Percentiles rank a stretch among this genome's conserved stretches.
phyloP scores from a whole-genome alignment of 805 yeast genomes.

The Myxozyma mucilagina region DNA sequence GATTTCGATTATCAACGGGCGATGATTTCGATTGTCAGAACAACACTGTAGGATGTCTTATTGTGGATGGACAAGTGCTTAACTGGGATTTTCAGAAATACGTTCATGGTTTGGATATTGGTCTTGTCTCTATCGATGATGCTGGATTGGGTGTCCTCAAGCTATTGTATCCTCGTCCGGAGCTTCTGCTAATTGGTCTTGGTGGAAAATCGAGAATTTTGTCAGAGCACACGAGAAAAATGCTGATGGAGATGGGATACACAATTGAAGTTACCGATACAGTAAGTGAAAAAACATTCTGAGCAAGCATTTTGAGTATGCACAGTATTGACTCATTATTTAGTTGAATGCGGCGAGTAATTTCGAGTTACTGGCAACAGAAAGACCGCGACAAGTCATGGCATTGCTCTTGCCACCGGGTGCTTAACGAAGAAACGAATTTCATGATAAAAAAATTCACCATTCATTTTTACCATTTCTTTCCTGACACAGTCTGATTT shows the following conservation, averaged over 20 bases:
- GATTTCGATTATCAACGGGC: slow-evolving; percentile 26
- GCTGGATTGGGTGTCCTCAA: slow-evolving; percentile 51
- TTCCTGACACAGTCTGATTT: too few relatives aligned
- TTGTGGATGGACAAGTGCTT: slow-evolving; percentile 52
- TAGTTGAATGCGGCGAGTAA: slow-evolving; percentile 59
- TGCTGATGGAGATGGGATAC: slow-evolving; percentile 61
- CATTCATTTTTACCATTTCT: too few relatives aligned
- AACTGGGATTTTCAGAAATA: slow-evolving; percentile 52
- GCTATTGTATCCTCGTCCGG: slow-evolving; percentile 73
- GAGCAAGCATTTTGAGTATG: not conserved
- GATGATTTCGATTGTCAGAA: slow-evolving; percentile 35
- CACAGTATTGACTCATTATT: not conserved
- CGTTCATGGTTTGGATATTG: slow-evolving; percentile 50
- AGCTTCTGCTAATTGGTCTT: slow-evolving; percentile 67
- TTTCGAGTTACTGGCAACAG: slow-evolving; percentile 76
- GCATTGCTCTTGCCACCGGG: slow-evolving; percentile 73
- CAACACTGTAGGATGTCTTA: slow-evolving; percentile 48
- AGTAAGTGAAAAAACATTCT: slow-evolving; percentile 34
- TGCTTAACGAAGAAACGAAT: slow-evolving; percentile 38
- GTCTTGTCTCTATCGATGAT: slow-evolving; percentile 56
- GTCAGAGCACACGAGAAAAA: slow-evolving; percentile 53
- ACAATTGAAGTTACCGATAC: slow-evolving; percentile 69
- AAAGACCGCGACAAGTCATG: slow-evolving; percentile 71
- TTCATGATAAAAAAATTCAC: too few relatives aligned
- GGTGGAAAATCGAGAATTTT: slow-evolving; percentile 64